phyloP scores from a whole-genome alignment of 2,329 filamentous ascomycete genomes.

The Fusarium cyanostomum region DNA sequence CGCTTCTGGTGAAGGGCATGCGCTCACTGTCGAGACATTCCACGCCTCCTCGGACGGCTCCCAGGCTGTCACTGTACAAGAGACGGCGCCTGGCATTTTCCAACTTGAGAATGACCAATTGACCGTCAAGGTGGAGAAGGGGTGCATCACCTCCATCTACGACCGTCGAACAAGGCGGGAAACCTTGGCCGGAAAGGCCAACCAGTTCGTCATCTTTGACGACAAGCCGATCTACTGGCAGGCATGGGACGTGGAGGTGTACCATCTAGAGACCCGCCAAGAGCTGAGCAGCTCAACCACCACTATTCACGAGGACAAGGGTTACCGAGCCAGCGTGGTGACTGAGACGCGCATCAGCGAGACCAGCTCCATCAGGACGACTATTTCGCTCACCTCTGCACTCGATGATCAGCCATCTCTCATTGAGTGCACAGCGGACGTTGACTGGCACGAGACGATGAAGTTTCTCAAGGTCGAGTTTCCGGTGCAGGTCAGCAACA shows the following conservation, averaged over 20 bases:
- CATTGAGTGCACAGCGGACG: slow-evolving; percentile 81
- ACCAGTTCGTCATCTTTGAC: slow-evolving; percentile 93
- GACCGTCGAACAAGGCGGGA: slow-evolving; percentile 75
- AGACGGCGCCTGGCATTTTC: slow-evolving; percentile 70
- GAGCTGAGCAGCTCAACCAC: slow-evolving; percentile 53
- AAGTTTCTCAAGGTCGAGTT: slow-evolving; percentile 99
- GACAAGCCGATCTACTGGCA: slow-evolving; percentile 98
- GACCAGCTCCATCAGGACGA: slow-evolving; percentile 84
- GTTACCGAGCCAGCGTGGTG: slow-evolving; percentile 77
- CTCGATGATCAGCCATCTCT: slow-evolving; percentile 67
- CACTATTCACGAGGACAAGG: slow-evolving; percentile 73
- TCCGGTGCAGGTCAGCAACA: slow-evolving; percentile 89
- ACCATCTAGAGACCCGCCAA: slow-evolving; percentile 83
- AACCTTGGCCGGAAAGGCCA: slow-evolving; percentile 79
- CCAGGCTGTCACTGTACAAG: slow-evolving; percentile 63
- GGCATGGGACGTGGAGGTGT: slow-evolving; percentile 97
- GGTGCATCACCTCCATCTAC: slow-evolving; percentile 83
- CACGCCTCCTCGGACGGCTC: slow-evolving; percentile 49
- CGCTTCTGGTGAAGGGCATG: slow-evolving; percentile 63
- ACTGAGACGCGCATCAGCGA: slow-evolving; percentile 90
- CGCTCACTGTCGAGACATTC: too few species aligned
- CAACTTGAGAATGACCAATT: slow-evolving; percentile 83
- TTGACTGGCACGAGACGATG: slow-evolving; percentile 96
- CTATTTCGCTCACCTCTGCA: slow-evolving; percentile 80
- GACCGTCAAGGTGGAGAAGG: slow-evolving; percentile 74